These are phyloP conservation scores for Arthrobotrys sinensis DNA, from an alignment of 2,329 filamentous ascomycete genomes.

Conservation along the genomic window DNA sequence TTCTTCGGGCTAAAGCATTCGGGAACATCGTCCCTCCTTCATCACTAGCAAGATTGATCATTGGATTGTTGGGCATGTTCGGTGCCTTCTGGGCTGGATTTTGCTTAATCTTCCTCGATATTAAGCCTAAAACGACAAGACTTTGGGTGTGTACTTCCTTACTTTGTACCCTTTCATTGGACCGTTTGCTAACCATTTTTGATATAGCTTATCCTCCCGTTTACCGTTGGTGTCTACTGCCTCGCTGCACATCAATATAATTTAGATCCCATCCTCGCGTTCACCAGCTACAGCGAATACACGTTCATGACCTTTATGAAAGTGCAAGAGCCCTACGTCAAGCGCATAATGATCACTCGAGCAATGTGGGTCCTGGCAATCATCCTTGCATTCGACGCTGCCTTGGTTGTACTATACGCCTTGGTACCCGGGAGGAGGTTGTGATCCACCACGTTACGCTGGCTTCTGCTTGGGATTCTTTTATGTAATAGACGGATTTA, in stretches of 20 bases:
- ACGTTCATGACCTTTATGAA: constrained; percentile 92
- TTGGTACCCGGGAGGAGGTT: constrained; percentile 91
- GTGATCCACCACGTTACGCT: constrained; percentile 66
- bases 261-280: constrained; percentile 89
- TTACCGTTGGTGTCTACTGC: constrained; percentile 90
- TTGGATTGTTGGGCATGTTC: constrained; percentile 89
- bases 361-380: constrained; percentile 84
- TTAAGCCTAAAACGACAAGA: constrained; percentile 78
- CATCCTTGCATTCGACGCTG: constrained; percentile 82
- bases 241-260: constrained; percentile 95
- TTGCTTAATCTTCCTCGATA: constrained; percentile 88
- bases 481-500: constrained; percentile 17
- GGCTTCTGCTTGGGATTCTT: constrained; percentile 5
- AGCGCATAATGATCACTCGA: constrained; percentile 85
- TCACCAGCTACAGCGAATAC: constrained; percentile 94
- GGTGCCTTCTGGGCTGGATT: constrained; percentile 95
- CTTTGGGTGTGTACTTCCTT: constrained; percentile 80
- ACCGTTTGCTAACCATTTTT: constrained; percentile 37
- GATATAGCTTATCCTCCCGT: constrained; percentile 82
- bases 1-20: constrained; percentile 92
- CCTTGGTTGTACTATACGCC: constrained; percentile 90
- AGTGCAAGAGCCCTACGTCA: constrained; percentile 91
- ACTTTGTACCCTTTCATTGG: not conserved
- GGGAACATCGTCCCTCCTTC: constrained; percentile 95
- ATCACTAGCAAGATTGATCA: constrained; percentile 85